Evolutionary conservation across 768 basidiomycete species (phyloP).

Genomic region (Trametes cubensis): DNA sequence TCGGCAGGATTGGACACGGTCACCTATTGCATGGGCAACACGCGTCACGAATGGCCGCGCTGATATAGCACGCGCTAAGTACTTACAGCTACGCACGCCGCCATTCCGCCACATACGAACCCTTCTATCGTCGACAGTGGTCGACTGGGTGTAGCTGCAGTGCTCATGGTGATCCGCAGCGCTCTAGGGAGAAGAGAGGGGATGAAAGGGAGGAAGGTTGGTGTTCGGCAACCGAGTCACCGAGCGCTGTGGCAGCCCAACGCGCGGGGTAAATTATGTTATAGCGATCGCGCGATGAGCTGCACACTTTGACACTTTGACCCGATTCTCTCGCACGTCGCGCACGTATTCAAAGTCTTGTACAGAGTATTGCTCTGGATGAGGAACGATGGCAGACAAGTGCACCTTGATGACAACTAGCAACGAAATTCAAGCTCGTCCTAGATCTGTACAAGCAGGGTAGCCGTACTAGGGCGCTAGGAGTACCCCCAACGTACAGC

Average conservation of each 20-base stretch:
- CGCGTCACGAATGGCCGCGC: neutral
- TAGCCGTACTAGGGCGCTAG: too few relatives aligned
- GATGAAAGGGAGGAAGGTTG: neutral
- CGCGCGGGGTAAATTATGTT: constrained; percentile 1
- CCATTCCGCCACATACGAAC: constrained; percentile 88
- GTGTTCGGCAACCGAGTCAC: neutral
- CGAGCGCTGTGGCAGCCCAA: constrained; percentile 6
- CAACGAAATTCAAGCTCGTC: too few relatives aligned
- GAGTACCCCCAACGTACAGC: too few relatives aligned
- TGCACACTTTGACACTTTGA: neutral
- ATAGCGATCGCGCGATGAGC: constrained; percentile 10
- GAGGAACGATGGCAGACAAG: too few relatives aligned
- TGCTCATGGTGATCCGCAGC: constrained; percentile 7
- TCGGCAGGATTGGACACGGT: constrained; percentile 80
- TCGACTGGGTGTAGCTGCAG: constrained; percentile 14
- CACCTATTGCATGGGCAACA: constrained; percentile 49
- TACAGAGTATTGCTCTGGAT: too few relatives aligned
- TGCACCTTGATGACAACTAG: too few relatives aligned
- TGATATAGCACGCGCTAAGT: constrained; percentile 17
- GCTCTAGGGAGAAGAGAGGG: neutral
- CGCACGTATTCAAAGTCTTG: too few relatives aligned
- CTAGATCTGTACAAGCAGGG: too few relatives aligned
- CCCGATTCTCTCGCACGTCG: neutral
- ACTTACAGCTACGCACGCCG: constrained; percentile 87
- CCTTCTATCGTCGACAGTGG: constrained; percentile 72